Conservation (phyloP, 257 asterid species). For the Solanum paucissectum region DNA sequence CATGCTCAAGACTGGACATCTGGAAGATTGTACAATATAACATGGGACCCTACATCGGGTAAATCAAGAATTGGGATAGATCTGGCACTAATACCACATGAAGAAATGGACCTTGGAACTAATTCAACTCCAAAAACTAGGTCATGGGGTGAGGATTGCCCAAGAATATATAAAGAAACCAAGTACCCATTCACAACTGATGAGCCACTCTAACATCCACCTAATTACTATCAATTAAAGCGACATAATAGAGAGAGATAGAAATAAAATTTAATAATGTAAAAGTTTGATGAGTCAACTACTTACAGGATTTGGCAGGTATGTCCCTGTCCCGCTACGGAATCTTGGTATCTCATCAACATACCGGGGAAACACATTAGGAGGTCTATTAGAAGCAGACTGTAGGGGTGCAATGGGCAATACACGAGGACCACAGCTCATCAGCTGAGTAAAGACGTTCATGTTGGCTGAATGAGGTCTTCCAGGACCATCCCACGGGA, state of each 20-base stretch:
- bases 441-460: slow-evolving; percentile 54
- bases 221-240: background rate
- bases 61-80: background rate
- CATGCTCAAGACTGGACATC: background rate
- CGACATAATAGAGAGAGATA: background rate
- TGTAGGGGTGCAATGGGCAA: slow-evolving; percentile 63
- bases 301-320: slow-evolving; percentile 96
- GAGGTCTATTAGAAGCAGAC: slow-evolving; percentile 56
- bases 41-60: background rate
- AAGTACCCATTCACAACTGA: background rate
- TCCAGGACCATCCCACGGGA: slow-evolving; percentile 78
- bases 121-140: background rate
- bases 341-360: slow-evolving; percentile 74
- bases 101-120: background rate
- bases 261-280: background rate
- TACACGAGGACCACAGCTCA: slow-evolving; percentile 55
- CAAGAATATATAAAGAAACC: background rate
- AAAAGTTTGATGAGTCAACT: background rate
- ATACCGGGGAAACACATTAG: slow-evolving; percentile 51
- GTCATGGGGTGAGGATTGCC: background rate
- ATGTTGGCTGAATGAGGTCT: slow-evolving; percentile 56
- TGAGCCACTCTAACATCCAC: background rate
- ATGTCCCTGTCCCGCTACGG: slow-evolving; percentile 95
- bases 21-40: background rate
- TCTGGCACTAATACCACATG: background rate